Evolutionary conservation across 495 filamentous ascomycete genomes (phyloP), one percentile per base, ranked within the genome.

Genomic region (Saxispiralis lemnorum): DNA sequence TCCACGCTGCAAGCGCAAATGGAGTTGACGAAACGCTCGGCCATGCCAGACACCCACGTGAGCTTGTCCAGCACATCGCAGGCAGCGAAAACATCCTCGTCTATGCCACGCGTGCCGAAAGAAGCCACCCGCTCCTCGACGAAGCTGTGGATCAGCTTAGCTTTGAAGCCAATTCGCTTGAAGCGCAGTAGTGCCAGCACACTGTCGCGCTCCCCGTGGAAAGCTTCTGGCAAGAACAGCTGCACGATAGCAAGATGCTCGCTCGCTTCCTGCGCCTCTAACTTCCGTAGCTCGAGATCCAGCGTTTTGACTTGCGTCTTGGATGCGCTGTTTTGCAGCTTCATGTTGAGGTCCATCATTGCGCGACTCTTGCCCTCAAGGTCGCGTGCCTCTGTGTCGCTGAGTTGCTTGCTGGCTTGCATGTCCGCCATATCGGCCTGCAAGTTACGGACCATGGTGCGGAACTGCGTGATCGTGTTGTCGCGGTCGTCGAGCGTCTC

Each of bases 281-380:
- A 74, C 47, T 79, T 79, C 24, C 77, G 70, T 17, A 96, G 66
- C 57, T 96, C 92, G 6, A 93, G 66, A 51, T 95, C 87, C 44
- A 96, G 88, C 0, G 84, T 85, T 58, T 89, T 95, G 52, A 82
- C 78, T 58, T 93, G 87, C 2, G 86, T 76, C 63, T 93, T 95
- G 11, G 82, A 70, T 17, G 83, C 84, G 10, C 86, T 88, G 31
- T 78, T 70, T 52, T 93, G 87, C 30, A 97, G 73, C 53, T 89
- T 87, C 72, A 87, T 71, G 60, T 94, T 96, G 34, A 97, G 69
- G 58, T 97, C 86, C 72, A 92, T 78, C 83, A 96, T 93, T 16
- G 84, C 83, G 40, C 84, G 72, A 30, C 87, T 93, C 24, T 84
- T 79, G 45, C 70, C 78, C 32, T 73, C 81, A 16, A 95, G 70